Evolutionary conservation across 306 rosid species (phyloP).

Genomic region (Prunus mira): DNA sequence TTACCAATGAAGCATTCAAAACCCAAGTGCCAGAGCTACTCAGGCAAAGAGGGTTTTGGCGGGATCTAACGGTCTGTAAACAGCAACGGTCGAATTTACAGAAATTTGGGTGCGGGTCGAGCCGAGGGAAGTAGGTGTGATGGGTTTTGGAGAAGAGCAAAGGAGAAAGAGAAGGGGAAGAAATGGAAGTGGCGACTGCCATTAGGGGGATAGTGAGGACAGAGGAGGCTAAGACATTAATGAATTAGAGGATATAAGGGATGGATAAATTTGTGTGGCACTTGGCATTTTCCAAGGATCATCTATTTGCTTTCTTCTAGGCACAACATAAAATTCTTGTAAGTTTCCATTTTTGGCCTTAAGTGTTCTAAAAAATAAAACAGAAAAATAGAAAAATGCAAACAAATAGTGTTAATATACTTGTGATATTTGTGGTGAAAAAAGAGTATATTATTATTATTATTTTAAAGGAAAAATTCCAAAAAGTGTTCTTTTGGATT

Average conservation of each 20-base stretch:
- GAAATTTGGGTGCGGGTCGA: not conserved
- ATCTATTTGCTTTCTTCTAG: too few species aligned
- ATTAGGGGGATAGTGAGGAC: not conserved
- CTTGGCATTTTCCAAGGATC: not conserved
- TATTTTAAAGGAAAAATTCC: too few species aligned
- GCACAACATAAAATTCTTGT: too few species aligned
- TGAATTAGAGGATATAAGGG: not conserved
- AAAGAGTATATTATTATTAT: too few species aligned
- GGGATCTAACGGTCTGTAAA: constrained; percentile 28
- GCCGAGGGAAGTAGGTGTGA: constrained; percentile 9
- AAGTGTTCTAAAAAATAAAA: too few species aligned
- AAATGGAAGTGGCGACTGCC: constrained; percentile 19
- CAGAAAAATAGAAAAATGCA: too few species aligned
- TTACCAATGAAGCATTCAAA: constrained; percentile 1
- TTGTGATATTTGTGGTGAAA: too few species aligned
- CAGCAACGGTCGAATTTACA: constrained; percentile 7
- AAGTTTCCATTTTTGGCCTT: too few species aligned
- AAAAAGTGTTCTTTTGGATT: too few species aligned
- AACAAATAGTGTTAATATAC: too few species aligned
- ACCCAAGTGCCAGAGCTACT: constrained; percentile 12
- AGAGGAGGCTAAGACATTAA: not conserved
- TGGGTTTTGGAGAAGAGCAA: constrained; percentile 5
- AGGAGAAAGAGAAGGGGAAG: constrained; percentile 16
- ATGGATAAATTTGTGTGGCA: not conserved
- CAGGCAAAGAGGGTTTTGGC: constrained; percentile 18